Conservation (phyloP, 2,329 filamentous ascomycete genomes). For the Celoporthe dispersa region DNA sequence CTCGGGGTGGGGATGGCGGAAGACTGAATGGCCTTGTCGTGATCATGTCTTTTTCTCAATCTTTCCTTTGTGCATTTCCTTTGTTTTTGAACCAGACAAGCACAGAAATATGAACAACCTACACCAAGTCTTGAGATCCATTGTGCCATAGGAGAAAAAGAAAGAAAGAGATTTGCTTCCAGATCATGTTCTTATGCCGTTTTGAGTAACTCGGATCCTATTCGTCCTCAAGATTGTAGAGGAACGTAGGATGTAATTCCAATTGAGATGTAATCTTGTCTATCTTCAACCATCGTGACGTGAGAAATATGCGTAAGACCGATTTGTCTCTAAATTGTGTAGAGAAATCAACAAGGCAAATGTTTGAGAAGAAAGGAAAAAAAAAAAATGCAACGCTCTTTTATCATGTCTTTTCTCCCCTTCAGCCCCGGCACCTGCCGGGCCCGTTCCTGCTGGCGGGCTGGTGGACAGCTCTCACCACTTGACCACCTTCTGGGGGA, state of each 20-base stretch:
- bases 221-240: background rate
- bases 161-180: too few relatives aligned
- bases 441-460: background rate
- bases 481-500: constrained; percentile 68
- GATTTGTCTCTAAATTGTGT: background rate
- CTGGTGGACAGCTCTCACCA: constrained; percentile 55
- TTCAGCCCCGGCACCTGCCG: background rate
- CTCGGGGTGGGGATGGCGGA: too few relatives aligned
- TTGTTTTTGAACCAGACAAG: too few relatives aligned
- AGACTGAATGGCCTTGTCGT: background rate
- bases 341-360: background rate
- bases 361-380: too few relatives aligned
- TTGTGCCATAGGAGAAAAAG: too few relatives aligned
- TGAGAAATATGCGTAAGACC: background rate
- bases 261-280: background rate
- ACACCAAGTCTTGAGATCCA: too few relatives aligned
- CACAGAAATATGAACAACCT: too few relatives aligned
- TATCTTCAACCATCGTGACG: background rate
- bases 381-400: constrained; percentile 13
- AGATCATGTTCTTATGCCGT: too few relatives aligned
- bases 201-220: too few relatives aligned
- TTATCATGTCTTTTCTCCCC: background rate
- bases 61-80: background rate
- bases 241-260: background rate
- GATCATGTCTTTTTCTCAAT: background rate